Evolutionary conservation across 352 stramenopile genomes (phyloP).

Genomic region (Blastocystis hominis): DNA sequence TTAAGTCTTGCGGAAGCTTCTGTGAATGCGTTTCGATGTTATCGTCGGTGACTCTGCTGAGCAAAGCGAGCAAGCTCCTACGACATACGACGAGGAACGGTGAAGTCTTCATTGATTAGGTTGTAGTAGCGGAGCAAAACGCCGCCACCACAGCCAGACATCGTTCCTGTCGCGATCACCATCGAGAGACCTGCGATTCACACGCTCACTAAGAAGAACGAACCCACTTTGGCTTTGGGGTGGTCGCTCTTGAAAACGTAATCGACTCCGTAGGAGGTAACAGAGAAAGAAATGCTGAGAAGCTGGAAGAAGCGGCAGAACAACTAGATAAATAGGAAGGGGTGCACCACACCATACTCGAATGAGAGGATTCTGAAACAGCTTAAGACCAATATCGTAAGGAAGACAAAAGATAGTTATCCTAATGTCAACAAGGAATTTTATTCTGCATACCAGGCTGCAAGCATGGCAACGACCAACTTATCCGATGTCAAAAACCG

Average conservation of each 20-base stretch:
- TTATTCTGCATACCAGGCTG: slow-evolving; percentile 6
- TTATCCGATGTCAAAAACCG: neutral
- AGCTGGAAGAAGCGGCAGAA: neutral
- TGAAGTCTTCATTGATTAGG: neutral
- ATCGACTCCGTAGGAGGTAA: neutral
- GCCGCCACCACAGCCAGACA: neutral
- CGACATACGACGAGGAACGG: neutral
- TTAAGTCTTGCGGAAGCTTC: neutral
- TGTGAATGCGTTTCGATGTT: neutral
- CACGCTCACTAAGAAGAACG: neutral
- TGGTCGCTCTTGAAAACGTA: neutral
- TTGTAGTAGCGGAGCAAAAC: neutral
- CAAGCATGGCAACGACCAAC: neutral
- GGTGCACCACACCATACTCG: neutral
- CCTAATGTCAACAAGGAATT: slow-evolving; percentile 1
- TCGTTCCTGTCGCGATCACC: neutral
- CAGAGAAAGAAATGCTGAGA: neutral
- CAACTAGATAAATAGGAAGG: neutral
- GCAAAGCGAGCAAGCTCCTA: too few relatives aligned
- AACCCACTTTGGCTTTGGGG: neutral
- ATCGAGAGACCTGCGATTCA: neutral
- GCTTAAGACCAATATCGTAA: neutral
- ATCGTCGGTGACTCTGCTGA: too few relatives aligned
- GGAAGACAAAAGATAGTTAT: neutral
- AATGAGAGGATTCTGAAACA: neutral